Conservation (phyloP, 148 eudicot genomes). For the Bassia scoparia region DNA sequence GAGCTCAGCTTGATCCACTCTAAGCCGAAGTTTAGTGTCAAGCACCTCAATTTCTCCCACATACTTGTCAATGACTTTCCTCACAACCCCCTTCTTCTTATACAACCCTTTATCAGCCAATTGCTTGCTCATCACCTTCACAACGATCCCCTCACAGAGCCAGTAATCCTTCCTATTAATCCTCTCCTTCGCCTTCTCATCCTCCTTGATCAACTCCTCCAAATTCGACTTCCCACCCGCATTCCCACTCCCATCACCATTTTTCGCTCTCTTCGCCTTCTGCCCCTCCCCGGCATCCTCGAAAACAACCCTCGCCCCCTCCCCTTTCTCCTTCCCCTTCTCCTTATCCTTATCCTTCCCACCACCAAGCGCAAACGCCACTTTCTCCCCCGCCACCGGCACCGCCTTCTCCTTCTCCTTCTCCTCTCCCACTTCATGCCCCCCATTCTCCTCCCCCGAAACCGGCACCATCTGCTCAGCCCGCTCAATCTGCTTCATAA, state of each 20-base stretch:
- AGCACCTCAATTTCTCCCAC: slow-evolving; percentile 91
- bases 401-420: neutral
- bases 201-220: slow-evolving; percentile 84
- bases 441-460: neutral
- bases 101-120: slow-evolving; percentile 83
- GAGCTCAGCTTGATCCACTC: slow-evolving; percentile 93
- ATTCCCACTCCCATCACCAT: slow-evolving; percentile 22
- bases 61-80: slow-evolving; percentile 72
- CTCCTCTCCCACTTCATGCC: neutral
- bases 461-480: slow-evolving; percentile 45
- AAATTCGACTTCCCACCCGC: slow-evolving; percentile 41
- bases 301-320: slow-evolving; percentile 49
- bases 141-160: slow-evolving; percentile 75
- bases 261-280: slow-evolving; percentile 26
- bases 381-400: slow-evolving; percentile 15
- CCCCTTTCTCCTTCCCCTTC: slow-evolving; percentile 40
- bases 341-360: neutral
- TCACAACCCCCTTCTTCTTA: slow-evolving; percentile 79
- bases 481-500: slow-evolving; percentile 68
- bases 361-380: slow-evolving; percentile 29
- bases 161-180: slow-evolving; percentile 84
- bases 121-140: slow-evolving; percentile 82
- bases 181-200: slow-evolving; percentile 76
- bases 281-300: slow-evolving; percentile 51
- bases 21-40: slow-evolving; percentile 70